Base-by-base conservation (phyloP, 768 basidiomycete species). In the Russula abietina region DNA sequence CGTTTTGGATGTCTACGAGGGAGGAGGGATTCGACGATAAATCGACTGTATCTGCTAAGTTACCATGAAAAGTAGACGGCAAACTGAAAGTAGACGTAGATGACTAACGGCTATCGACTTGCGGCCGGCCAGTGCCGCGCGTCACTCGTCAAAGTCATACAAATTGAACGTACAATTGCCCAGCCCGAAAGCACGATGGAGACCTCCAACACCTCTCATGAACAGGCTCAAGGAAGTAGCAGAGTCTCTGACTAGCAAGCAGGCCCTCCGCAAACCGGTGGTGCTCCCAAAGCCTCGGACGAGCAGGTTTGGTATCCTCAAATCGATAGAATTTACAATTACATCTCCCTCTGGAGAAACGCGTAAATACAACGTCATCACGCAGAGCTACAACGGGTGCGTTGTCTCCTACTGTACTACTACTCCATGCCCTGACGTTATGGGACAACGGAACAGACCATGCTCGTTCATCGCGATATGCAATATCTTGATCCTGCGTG, bases 391-490 rank as follows among this genome's bases (percentile, higher is more conserved):
- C 69, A 91, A 91, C 68, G 89, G 90, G 90, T 89, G 60, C 62
- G 85, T 78, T 11, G 33, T 33, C 33, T 11, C 28, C 16, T 26
- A n/a, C n/a, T n/a, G n/a, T 54, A 0, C 28, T 24, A 24, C 32
- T 46, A 3, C 38, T 14, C 4, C 33, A 12, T 30, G 8, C 10
- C 33, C 65, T 55, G 17, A 45, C 51, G 26, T 33, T 65, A 45
- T 58, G n/a, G 22, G 28, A n/a, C 48, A 17, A 38, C 32, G 52
- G 19, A 9, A n/a, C 19, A 19, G 93, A 10, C 92, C 93, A 10
- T 95, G 93, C 70, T 93, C 91, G 0, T 89, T 95, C 67, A 91
- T 95, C 68, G 93, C 92, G 30, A 89, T 93, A 62, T 93, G 91
- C 75, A 97, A 97, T 71, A 90, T 94, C 55, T 81, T 96, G 33